These are phyloP conservation scores for Warburgia ugandensis DNA, from an alignment of 164 flowering plant species.

Conservation along the genomic window DNA sequence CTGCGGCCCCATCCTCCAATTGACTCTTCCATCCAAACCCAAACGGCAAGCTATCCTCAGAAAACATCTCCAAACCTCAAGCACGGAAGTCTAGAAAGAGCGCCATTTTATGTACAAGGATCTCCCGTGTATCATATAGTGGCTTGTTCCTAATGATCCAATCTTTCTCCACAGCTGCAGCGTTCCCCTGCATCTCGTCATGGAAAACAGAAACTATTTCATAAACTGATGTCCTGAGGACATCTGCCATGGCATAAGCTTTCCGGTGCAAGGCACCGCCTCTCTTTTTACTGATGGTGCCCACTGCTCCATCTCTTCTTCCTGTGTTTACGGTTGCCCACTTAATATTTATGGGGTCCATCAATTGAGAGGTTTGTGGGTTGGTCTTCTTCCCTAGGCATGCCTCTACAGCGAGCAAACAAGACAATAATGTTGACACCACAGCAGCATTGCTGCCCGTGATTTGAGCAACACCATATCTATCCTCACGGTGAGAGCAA, in stretches of 20 bases:
- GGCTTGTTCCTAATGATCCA: conserved; percentile 62
- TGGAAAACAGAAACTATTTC: conserved; percentile 59
- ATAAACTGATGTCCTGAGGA: conserved; percentile 70
- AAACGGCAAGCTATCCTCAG: conserved; percentile 1
- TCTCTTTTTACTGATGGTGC: conserved; percentile 35
- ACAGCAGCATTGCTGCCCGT: conserved; percentile 76
- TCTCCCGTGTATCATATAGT: conserved; percentile 53
- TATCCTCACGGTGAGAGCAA: conserved; percentile 68
- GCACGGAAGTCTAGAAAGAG: conserved; percentile 70
- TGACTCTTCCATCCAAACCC: background rate
- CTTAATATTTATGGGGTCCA: conserved; percentile 65
- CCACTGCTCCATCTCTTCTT: conserved; percentile 33
- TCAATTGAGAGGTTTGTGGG: conserved; percentile 43
- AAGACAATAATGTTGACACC: conserved; percentile 62
- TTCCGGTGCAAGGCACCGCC: conserved; percentile 42
- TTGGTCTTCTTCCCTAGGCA: conserved; percentile 83
- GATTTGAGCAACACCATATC: conserved; percentile 88
- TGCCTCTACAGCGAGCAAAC: conserved; percentile 76
- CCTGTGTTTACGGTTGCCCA: conserved; percentile 54
- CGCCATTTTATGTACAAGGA: conserved; percentile 58
- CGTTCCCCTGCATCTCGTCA: conserved; percentile 61
- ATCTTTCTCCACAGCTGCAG: conserved; percentile 66
- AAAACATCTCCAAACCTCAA: background rate
- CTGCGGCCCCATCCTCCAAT: background rate
- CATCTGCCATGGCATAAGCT: conserved; percentile 79